Conservation (phyloP, 176 grass and related monocot species). For the Bonia amplexicaulis region DNA sequence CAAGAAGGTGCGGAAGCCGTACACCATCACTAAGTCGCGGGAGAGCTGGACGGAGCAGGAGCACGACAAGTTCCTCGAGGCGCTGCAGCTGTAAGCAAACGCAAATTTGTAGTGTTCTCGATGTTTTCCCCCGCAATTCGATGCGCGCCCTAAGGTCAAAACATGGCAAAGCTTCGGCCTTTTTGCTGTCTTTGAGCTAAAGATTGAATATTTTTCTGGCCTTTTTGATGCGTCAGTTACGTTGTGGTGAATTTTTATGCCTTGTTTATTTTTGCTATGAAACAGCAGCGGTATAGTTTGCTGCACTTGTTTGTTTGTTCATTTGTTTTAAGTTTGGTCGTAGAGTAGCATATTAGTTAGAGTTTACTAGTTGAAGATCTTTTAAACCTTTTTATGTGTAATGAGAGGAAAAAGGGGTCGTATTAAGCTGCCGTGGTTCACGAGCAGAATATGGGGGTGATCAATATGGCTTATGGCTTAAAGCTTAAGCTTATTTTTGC, state of each 20-base stretch:
- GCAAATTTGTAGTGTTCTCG: neutral
- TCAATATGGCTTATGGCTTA: no score
- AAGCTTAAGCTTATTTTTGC: no score
- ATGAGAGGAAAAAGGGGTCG: neutral
- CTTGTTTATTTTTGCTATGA: neutral
- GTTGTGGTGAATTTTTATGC: neutral
- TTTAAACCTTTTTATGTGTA: neutral
- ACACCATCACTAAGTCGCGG: slow-evolving; percentile 85
- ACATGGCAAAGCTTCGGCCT: neutral
- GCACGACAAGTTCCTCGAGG: slow-evolving; percentile 91
- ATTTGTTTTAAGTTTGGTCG: neutral
- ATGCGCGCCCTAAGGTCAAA: neutral
- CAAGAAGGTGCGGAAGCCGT: slow-evolving; percentile 87
- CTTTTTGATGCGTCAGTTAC: neutral
- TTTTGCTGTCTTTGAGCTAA: neutral
- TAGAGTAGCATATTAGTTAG: neutral
- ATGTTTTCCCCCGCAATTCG: neutral
- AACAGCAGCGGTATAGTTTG: neutral
- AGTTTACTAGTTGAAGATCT: neutral
- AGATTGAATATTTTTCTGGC: neutral
- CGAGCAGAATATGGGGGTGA: neutral
- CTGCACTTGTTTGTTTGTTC: neutral
- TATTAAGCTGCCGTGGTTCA: neutral
- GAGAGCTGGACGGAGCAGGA: slow-evolving; percentile 97
- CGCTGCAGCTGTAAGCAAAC: slow-evolving; percentile 73